phyloP scores from a whole-genome alignment of 2,329 filamentous ascomycete genomes.

The Lecanoromycetidae sp. region DNA sequence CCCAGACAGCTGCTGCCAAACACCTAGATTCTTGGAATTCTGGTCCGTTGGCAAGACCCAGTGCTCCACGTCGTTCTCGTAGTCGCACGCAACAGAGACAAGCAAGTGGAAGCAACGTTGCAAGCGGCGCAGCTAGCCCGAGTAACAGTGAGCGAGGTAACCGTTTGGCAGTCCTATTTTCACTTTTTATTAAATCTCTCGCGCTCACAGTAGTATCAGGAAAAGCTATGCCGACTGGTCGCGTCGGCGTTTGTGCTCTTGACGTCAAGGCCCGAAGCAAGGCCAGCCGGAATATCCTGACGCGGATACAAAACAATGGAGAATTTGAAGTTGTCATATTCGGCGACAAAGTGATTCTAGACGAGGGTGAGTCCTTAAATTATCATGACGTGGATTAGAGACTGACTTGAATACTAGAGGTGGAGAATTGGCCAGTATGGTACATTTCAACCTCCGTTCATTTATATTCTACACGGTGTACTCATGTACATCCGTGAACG shows the following conservation, averaged over 20 bases:
- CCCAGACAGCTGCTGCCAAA: conserved; percentile 17
- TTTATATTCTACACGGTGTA: too few relatives aligned
- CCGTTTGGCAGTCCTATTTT: not conserved
- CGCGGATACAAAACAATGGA: conserved; percentile 73
- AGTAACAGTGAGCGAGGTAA: conserved; percentile 46
- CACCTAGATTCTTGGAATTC: conserved; percentile 17
- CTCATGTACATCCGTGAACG: too few relatives aligned
- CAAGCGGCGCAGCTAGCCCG: conserved; percentile 56
- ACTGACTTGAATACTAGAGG: conserved; percentile 38
- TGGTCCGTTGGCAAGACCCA: conserved; percentile 12
- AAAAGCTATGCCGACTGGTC: conserved; percentile 37
- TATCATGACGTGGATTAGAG: too few relatives aligned
- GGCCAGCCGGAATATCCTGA: conserved; percentile 90
- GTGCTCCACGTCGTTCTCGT: conserved; percentile 36
- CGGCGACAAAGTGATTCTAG: conserved; percentile 95
- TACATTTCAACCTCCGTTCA: conserved; percentile 25
- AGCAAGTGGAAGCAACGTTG: conserved; percentile 69
- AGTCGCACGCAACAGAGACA: conserved; percentile 56
- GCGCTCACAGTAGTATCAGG: too few relatives aligned
- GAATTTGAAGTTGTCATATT: conserved; percentile 98
- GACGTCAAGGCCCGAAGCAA: conserved; percentile 95
- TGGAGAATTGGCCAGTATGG: conserved; percentile 93
- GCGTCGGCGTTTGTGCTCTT: conserved; percentile 86
- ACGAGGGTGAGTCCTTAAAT: conserved; percentile 48
- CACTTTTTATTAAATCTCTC: not conserved